Conservation (phyloP, 176 grass and related monocot species). For the Lolium perenne region DNA sequence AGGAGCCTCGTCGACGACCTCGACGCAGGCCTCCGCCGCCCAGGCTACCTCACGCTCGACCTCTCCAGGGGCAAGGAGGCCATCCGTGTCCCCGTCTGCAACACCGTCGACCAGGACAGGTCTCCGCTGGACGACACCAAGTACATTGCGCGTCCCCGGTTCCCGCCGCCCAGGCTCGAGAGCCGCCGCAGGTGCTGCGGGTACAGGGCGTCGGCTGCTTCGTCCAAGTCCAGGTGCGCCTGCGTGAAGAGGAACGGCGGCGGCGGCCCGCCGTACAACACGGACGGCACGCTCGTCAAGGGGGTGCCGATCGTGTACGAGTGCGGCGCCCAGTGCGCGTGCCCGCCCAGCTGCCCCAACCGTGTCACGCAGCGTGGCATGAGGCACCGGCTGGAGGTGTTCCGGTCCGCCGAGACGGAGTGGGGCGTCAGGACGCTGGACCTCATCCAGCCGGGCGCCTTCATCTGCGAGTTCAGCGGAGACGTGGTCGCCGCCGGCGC, state of each 20-base stretch:
- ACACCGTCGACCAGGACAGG: conserved; percentile 59
- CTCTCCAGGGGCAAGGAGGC: conserved; percentile 59
- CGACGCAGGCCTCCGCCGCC: conserved; percentile 24
- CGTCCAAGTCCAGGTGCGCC: conserved; percentile 19
- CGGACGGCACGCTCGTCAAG: conserved; percentile 57
- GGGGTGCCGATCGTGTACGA: conserved; percentile 79
- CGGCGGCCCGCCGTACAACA: conserved; percentile 45
- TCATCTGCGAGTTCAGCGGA: conserved; percentile 74
- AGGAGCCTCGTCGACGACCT: conserved; percentile 51
- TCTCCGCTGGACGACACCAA: conserved; percentile 47
- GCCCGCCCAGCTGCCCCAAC: conserved; percentile 66
- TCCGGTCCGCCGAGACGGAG: conserved; percentile 64
- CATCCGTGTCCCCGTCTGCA: conserved; percentile 57
- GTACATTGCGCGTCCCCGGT: conserved; percentile 51
- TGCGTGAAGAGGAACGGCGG: conserved; percentile 58
- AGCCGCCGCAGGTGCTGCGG: conserved; percentile 49
- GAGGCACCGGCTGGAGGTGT: conserved; percentile 73
- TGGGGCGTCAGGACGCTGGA: conserved; percentile 86
- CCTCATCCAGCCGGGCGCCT: conserved; percentile 77
- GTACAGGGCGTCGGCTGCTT: too few relatives aligned
- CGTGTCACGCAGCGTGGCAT: conserved; percentile 73
- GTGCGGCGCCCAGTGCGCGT: conserved; percentile 62
- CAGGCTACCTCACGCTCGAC: conserved; percentile 64
- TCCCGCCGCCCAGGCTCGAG: not conserved
- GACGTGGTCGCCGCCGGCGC: conserved; percentile 31